phyloP scores from a whole-genome alignment of 139 green algal species.

The Asterochloris sp. region DNA sequence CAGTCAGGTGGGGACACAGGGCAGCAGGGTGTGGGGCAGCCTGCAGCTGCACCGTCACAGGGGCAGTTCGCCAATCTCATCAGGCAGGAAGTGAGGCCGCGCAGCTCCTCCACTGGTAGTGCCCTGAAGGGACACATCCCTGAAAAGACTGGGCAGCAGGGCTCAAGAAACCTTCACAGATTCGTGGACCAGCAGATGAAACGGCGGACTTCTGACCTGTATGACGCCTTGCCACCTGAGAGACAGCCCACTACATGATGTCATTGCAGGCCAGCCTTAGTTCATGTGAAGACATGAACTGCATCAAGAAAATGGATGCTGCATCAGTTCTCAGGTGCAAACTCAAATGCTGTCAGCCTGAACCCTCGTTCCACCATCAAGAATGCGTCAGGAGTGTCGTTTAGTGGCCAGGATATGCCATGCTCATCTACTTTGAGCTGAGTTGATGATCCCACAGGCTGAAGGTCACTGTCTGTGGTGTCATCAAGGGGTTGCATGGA shows the following conservation, averaged over 20 bases:
- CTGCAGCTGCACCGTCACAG: background rate
- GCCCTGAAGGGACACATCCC: background rate
- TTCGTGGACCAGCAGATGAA: constrained; percentile 4
- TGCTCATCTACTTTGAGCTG: background rate
- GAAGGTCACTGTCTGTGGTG: background rate
- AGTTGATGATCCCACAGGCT: background rate
- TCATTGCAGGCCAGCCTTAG: background rate
- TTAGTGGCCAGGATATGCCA: background rate
- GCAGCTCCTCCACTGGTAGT: background rate
- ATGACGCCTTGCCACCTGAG: constrained; percentile 8
- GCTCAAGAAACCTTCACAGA: background rate
- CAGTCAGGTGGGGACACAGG: background rate
- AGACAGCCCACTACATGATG: background rate
- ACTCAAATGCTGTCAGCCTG: background rate
- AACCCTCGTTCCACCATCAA: background rate
- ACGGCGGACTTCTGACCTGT: constrained; percentile 4
- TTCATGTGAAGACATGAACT: too few species aligned
- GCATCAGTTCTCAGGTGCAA: background rate
- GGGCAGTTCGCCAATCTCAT: constrained; percentile 14
- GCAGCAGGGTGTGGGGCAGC: background rate
- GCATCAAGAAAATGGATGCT: background rate
- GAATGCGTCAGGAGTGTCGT: background rate
- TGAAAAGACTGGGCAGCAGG: background rate
- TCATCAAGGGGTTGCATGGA: background rate
- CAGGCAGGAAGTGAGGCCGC: background rate